Conservation (phyloP, 495 filamentous ascomycete genomes). For the Neurospora africana region DNA sequence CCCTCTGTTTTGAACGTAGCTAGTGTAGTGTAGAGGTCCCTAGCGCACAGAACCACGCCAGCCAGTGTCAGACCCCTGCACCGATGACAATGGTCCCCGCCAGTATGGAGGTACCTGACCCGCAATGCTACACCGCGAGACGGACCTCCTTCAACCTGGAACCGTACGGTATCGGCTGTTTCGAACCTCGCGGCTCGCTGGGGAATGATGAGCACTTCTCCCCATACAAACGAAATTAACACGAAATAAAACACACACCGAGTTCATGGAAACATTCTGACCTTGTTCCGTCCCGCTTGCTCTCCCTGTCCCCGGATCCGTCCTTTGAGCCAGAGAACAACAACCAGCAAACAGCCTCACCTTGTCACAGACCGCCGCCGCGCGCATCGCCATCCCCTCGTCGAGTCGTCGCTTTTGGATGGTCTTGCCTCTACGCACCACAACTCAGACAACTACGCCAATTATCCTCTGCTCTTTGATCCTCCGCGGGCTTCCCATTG, state of each 20-base stretch:
- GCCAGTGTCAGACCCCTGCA: not conserved
- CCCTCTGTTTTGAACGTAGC: not conserved
- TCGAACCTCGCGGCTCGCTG: not conserved
- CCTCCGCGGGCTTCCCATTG: not conserved
- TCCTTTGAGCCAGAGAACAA: not conserved
- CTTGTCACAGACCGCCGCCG: not conserved
- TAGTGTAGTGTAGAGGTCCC: no score
- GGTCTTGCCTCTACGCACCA: not conserved
- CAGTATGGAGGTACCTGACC: not conserved
- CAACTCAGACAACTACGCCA: not conserved
- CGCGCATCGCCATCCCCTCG: not conserved
- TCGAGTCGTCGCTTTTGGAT: not conserved
- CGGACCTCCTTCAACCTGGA: not conserved
- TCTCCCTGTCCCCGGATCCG: not conserved
- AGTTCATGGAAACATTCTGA: not conserved
- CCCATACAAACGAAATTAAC: not conserved
- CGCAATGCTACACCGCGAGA: not conserved
- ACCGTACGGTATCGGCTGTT: not conserved
- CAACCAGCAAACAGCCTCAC: not conserved
- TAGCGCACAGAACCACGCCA: not conserved
- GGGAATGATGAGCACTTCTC: not conserved
- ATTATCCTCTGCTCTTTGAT: not conserved
- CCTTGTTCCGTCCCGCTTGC: not conserved
- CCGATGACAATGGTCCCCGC: not conserved
- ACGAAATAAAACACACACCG: not conserved